A percentile compares a stretch with the other conserved stretches of the same genome.
These are phyloP conservation scores for Euphrasia arctica DNA, from an alignment of 305 asterid genomes.

Conservation along the genomic window DNA sequence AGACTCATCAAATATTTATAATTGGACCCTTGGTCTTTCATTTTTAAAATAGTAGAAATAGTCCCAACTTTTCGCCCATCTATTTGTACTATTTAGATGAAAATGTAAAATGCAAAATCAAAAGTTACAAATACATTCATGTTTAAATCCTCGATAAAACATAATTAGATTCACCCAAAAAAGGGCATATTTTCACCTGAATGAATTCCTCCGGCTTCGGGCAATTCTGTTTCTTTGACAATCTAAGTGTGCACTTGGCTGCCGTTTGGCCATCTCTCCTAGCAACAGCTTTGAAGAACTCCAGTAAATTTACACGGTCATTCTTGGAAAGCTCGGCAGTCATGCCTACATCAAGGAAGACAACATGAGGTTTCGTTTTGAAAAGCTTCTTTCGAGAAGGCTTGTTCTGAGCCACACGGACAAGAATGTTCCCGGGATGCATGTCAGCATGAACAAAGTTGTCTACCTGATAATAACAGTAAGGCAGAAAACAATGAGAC, in stretches of 20 bases:
- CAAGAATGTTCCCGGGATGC: conserved; percentile 99
- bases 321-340: conserved; percentile 90
- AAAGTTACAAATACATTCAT: no score
- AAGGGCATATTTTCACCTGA: conserved; percentile 43
- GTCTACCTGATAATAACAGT: conserved; percentile 59
- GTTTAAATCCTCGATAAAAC: no score
- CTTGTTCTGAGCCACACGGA: conserved; percentile 56
- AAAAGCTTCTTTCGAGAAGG: conserved; percentile 59
- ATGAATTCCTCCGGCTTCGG: conserved; percentile 85
- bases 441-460: conserved; percentile 97
- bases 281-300: conserved; percentile 91
- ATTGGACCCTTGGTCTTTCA: no score
- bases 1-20: no score
- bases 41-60: no score
- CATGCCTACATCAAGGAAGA: conserved; percentile 98
- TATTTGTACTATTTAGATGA: neutral
- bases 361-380: conserved; percentile 86
- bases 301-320: conserved; percentile 73
- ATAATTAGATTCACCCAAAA: conserved; percentile 3
- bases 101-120: neutral
- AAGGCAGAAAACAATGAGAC: conserved; percentile 19
- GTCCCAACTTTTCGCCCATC: no score
- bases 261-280: conserved; percentile 88
- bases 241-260: conserved; percentile 68
- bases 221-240: conserved; percentile 90